phyloP scores from a whole-genome alignment of 345 rosid genomes.

The Moricandia arvensis region DNA sequence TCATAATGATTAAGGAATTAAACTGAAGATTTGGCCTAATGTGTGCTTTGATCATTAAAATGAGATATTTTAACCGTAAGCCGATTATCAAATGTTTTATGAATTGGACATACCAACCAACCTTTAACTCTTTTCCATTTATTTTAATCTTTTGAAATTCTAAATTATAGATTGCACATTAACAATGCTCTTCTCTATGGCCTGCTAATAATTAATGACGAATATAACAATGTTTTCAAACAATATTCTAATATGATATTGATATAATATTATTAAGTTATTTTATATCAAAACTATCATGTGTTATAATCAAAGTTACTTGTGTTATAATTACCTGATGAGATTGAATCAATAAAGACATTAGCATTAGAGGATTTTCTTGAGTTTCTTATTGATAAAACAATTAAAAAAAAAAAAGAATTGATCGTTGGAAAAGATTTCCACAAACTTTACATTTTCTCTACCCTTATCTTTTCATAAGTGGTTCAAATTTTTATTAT shows the following conservation, averaged over 20 bases:
- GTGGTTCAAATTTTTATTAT: background rate
- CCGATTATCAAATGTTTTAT: background rate
- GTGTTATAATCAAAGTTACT: background rate
- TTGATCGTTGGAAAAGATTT: background rate
- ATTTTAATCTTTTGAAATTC: background rate
- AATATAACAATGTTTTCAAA: background rate
- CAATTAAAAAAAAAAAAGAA: background rate
- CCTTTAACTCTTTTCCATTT: background rate
- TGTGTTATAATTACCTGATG: background rate
- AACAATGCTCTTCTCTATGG: background rate
- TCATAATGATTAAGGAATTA: background rate
- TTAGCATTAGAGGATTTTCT: too few species aligned
- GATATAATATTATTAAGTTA: background rate
- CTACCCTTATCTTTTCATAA: background rate
- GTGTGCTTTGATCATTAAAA: slow-evolving; percentile 17
- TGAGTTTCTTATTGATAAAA: too few species aligned
- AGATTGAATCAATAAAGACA: background rate
- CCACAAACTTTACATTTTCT: background rate
- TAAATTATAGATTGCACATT: background rate
- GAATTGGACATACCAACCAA: slow-evolving; percentile 30
- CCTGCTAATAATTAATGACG: background rate
- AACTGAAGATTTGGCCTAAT: slow-evolving; percentile 1
- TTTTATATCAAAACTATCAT: background rate
- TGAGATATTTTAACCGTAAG: background rate
- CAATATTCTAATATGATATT: background rate